A percentile compares a stretch with the other conserved stretches of the same genome.
Evolutionary conservation across 352 stramenopile genomes (phyloP).

Genomic region (Phytopythium mirpurense): DNA sequence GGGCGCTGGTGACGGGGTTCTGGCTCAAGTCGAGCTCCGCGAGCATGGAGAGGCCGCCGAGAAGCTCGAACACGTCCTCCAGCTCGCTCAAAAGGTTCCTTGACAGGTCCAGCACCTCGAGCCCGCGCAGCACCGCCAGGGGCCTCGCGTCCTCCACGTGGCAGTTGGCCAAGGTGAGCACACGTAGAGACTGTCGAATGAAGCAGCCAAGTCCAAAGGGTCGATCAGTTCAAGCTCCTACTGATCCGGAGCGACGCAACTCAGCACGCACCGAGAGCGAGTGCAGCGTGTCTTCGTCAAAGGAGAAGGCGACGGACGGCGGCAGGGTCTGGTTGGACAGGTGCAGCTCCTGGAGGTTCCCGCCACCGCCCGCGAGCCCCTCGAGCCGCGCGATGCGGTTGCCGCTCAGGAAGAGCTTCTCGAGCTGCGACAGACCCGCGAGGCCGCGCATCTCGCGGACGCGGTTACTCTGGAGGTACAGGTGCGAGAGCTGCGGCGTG

Average conservation of each 20-base stretch:
- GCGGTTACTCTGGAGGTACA: constrained; percentile 71
- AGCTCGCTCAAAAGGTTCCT: constrained; percentile 58
- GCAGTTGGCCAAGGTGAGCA: constrained; percentile 65
- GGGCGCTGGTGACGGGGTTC: constrained; percentile 44
- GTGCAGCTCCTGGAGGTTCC: constrained; percentile 52
- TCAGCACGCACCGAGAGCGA: constrained; percentile 26
- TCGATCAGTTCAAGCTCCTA: not conserved
- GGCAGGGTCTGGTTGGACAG: constrained; percentile 54
- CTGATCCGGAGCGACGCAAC: not conserved
- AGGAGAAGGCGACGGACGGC: constrained; percentile 25
- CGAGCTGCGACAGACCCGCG: constrained; percentile 27
- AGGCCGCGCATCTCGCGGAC: constrained; percentile 51
- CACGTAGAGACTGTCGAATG: constrained; percentile 38
- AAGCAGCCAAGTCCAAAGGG: not conserved
- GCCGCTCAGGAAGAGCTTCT: constrained; percentile 72
- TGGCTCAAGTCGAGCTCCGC: constrained; percentile 51
- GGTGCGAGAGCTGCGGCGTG: constrained; percentile 48
- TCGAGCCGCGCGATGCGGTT: constrained; percentile 60
- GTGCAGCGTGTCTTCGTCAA: constrained; percentile 37
- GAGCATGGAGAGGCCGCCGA: constrained; percentile 38
- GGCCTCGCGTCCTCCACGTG: constrained; percentile 22
- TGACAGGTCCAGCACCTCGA: constrained; percentile 63
- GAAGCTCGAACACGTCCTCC: constrained; percentile 61
- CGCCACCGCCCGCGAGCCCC: constrained; percentile 22
- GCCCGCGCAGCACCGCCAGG: constrained; percentile 24